Evolutionary conservation across 495 filamentous ascomycete genomes (phyloP), one percentile per base, ranked within the genome.

Genomic region (Aeminium ludgeri): DNA sequence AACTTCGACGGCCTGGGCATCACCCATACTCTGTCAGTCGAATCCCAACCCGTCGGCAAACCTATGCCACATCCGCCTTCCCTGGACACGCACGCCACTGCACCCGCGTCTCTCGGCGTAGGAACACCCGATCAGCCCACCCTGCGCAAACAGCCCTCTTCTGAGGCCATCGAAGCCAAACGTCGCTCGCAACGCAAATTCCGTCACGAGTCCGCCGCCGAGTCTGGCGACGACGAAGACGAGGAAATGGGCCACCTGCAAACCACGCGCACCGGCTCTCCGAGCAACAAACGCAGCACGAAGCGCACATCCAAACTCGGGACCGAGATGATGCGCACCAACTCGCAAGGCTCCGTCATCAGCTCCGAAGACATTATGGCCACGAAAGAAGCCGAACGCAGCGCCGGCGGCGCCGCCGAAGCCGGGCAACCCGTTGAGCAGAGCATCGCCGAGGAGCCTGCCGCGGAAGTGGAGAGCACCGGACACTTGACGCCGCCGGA

Each of bases 271-370:
- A 6, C 20, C n/a, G 69, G 75, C 17, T 59, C 70, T 11, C 69
- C 67, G 46, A 78, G 71, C 44, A 77, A 79, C 5, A 64, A 66
- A 30, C 55, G 53, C 25, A n/a, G 27, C 11, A 20, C 30, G n/a
- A 55, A 55, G 44, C 23, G 77, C 68, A 48, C 47, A 20, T 91
- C 83, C 1, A 93, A 92, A 55, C 69, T 94, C 1, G 82, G 82
- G 1, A 82, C 78, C 29, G 86, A 94, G 59, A 93, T 94, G 86
- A 86, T 93, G 82, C 73, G 86, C 15, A 91, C 84, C 17, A 91
- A 92, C 56, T 89, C 82, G 43, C 76, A 83, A 41, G 86, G 86
- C 19, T 92, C 85, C 53, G 72, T 91, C 30, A 73, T 81, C 23
- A 62, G 59, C 13, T 50, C 57, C 11, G 60, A 63, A 29, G 60